Evolutionary conservation across 352 stramenopile species (phyloP).

Genomic region (Globisporangium recalcitrans): DNA sequence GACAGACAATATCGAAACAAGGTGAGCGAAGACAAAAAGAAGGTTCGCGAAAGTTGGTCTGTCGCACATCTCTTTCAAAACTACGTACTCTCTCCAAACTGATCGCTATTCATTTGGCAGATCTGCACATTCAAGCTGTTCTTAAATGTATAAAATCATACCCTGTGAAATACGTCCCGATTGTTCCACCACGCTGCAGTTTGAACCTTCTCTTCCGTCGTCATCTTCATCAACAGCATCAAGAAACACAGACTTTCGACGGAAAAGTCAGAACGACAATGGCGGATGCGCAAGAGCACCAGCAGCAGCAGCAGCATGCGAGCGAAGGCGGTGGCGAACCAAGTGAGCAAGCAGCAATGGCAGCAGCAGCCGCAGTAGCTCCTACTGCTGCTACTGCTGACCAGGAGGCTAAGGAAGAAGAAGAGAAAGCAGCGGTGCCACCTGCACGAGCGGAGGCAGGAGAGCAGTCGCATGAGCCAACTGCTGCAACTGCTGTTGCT

Average conservation of each 20-base stretch:
- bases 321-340: not conserved
- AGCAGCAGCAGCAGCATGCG: not conserved
- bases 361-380: not conserved
- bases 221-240: not conserved
- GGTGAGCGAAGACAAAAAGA: not conserved
- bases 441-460: not conserved
- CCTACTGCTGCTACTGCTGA: not conserved
- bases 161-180: not conserved
- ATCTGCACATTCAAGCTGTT: no score
- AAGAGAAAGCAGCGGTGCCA: constrained; percentile 6
- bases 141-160: not conserved
- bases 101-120: not conserved
- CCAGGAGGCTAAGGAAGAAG: constrained; percentile 3
- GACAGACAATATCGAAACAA: not conserved
- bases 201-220: not conserved
- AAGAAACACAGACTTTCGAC: not conserved
- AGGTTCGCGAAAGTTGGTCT: constrained; percentile 2
- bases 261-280: not conserved
- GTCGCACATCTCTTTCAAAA: not conserved
- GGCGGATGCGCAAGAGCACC: not conserved
- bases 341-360: not conserved
- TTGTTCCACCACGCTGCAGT: not conserved
- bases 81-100: not conserved
- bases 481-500: not conserved
- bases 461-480: not conserved